These are phyloP conservation scores for Opeltia flavorubescens DNA, from an alignment of 495 filamentous ascomycete genomes.

Conservation along the genomic window DNA sequence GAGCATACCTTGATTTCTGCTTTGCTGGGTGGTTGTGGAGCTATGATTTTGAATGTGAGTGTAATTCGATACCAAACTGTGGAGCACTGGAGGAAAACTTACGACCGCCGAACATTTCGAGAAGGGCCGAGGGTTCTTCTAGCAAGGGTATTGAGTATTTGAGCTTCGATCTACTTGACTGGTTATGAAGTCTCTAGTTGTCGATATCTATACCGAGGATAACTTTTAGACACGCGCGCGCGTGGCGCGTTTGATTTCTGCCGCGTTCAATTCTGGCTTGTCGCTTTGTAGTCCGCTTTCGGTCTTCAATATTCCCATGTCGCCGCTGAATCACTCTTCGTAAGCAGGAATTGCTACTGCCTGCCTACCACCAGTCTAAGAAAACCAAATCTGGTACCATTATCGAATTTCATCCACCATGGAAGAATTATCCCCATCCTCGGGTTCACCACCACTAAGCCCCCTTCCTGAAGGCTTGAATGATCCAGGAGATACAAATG, in stretches of 20 bases:
- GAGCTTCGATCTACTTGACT: no score
- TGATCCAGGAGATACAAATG: conserved; percentile 27
- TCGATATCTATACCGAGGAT: no score
- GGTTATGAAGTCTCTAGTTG: no score
- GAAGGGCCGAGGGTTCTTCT: neutral
- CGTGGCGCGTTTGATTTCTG: no score
- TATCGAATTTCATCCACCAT: neutral
- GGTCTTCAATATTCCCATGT: no score
- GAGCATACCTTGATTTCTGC: conserved; percentile 10
- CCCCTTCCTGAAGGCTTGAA: conserved; percentile 28
- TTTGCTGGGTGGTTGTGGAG: conserved; percentile 2
- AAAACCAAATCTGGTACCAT: neutral
- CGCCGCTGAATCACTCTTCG: no score
- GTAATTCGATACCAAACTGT: neutral
- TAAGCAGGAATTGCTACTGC: no score
- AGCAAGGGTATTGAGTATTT: no score
- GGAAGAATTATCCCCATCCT: neutral
- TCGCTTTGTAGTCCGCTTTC: no score
- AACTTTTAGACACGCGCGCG: no score
- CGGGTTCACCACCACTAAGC: neutral
- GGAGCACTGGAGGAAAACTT: neutral
- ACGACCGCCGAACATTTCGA: conserved; percentile 12
- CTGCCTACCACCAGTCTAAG: no score
- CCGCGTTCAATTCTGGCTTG: no score
- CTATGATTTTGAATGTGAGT: neutral